Evolutionary conservation across 106 monocot genomes (phyloP).

Genomic region (Xerophyta viscosa): DNA sequence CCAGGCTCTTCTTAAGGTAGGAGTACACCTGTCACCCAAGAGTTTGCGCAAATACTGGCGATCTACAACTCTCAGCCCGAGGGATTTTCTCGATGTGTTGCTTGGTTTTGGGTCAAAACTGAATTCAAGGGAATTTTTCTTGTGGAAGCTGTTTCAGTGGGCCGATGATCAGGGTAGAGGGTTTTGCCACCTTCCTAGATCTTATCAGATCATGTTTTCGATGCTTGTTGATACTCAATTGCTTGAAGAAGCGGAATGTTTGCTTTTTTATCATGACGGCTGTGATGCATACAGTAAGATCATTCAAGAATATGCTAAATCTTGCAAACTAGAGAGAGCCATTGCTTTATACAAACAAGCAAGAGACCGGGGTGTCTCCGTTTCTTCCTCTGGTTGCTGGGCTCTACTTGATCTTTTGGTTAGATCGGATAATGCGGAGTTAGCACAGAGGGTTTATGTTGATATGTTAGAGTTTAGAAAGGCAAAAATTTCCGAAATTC

Average conservation of each 20-base stretch:
- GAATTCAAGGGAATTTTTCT: slow-evolving; percentile 30
- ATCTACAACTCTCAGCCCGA: slow-evolving; percentile 32
- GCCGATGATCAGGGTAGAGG: slow-evolving; percentile 19
- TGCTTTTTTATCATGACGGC: slow-evolving; percentile 23
- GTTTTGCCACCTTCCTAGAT: slow-evolving; percentile 63
- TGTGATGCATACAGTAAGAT: slow-evolving; percentile 38
- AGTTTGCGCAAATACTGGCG: slow-evolving; percentile 68
- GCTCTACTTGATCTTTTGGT: no score
- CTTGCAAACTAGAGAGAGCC: slow-evolving; percentile 21
- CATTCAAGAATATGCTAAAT: slow-evolving; percentile 42
- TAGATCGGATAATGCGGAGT: no score
- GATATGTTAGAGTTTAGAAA: no score
- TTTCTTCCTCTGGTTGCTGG: no score
- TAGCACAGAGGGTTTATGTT: no score
- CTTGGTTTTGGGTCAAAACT: slow-evolving; percentile 18
- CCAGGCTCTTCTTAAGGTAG: slow-evolving; percentile 40
- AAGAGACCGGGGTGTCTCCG: no score
- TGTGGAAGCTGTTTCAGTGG: slow-evolving; percentile 68
- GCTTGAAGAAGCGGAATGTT: slow-evolving; percentile 46
- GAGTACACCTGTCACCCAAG: slow-evolving; percentile 45
- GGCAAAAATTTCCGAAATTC: no score
- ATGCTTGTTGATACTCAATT: slow-evolving; percentile 45
- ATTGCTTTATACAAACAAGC: slow-evolving; percentile 34
- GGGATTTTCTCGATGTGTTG: slow-evolving; percentile 49
- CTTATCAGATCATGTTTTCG: slow-evolving; percentile 46